phyloP scores from a whole-genome alignment of 2,329 filamentous ascomycete genomes.

The Calonectria crousiana region DNA sequence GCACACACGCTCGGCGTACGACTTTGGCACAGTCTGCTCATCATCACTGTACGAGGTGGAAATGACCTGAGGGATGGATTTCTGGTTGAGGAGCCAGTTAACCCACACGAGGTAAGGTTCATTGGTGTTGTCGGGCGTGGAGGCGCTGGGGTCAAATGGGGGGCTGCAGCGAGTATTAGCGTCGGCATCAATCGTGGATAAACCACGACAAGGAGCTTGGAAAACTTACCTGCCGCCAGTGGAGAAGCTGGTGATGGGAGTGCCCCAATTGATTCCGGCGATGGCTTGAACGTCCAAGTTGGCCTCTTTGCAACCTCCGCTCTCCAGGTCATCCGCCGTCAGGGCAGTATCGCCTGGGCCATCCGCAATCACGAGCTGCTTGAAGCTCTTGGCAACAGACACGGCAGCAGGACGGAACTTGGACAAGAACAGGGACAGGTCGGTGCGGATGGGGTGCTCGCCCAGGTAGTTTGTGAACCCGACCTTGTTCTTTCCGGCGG shows the following conservation, averaged over 20 bases:
- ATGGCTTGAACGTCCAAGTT: neutral
- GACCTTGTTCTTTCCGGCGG: neutral
- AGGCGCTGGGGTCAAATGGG: neutral
- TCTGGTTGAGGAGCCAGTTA: neutral
- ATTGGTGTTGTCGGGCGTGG: neutral
- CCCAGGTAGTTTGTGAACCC: neutral
- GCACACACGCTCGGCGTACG: neutral
- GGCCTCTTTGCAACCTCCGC: neutral
- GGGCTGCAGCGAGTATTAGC: neutral
- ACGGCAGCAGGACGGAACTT: neutral
- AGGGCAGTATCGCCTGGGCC: neutral
- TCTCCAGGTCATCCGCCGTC: neutral
- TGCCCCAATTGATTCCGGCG: neutral
- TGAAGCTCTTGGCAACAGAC: neutral
- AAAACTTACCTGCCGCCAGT: neutral
- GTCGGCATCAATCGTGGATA: neutral
- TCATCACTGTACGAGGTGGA: neutral
- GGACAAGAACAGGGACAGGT: neutral
- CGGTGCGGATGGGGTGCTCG: neutral
- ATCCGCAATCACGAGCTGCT: neutral
- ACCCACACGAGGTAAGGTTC: neutral
- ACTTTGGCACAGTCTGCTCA: neutral
- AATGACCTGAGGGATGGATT: neutral
- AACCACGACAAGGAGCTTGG: neutral
- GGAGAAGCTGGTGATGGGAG: slow-evolving; percentile 1